These are phyloP conservation scores for Chamaecyparis obtusa DNA, from an alignment of 75 land plant genomes.

Conservation along the genomic window DNA sequence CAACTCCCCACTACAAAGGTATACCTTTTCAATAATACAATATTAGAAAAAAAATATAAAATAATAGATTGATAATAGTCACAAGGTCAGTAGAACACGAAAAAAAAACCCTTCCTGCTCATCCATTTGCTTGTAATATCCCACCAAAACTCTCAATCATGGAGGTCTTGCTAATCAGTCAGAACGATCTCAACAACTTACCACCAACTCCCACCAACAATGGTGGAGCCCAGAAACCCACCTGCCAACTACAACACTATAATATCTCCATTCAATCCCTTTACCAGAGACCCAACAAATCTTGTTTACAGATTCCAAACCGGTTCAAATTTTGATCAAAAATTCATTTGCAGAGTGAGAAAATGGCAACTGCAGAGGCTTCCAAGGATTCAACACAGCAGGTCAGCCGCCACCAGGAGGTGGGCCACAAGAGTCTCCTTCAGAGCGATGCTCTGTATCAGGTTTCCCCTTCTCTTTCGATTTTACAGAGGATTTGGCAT, in stretches of 20 bases:
- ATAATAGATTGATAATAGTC: no score
- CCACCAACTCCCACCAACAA: background rate
- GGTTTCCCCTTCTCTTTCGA: slow-evolving; percentile 25
- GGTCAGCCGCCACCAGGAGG: slow-evolving; percentile 55
- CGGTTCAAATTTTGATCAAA: background rate
- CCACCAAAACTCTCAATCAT: background rate
- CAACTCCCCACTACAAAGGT: no score
- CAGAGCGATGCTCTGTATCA: slow-evolving; percentile 88
- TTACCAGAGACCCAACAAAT: background rate
- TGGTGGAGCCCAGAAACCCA: background rate
- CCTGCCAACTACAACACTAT: background rate
- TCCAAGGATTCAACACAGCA: slow-evolving; percentile 1
- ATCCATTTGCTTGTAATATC: background rate
- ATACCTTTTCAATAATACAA: no score
- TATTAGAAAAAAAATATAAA: no score
- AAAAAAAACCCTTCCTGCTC: no score
- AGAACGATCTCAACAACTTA: background rate
- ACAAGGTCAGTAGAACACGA: no score
- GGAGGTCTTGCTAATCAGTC: background rate
- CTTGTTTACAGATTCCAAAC: background rate
- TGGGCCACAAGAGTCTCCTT: slow-evolving; percentile 90
- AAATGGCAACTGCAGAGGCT: background rate
- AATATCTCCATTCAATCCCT: background rate
- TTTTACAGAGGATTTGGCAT: slow-evolving; percentile 6
- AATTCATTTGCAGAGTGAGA: background rate